Percentiles rank a stretch among this genome's conserved stretches.
phyloP scores from a whole-genome alignment of 2,329 filamentous ascomycete species.

The Xylaria sp. region DNA sequence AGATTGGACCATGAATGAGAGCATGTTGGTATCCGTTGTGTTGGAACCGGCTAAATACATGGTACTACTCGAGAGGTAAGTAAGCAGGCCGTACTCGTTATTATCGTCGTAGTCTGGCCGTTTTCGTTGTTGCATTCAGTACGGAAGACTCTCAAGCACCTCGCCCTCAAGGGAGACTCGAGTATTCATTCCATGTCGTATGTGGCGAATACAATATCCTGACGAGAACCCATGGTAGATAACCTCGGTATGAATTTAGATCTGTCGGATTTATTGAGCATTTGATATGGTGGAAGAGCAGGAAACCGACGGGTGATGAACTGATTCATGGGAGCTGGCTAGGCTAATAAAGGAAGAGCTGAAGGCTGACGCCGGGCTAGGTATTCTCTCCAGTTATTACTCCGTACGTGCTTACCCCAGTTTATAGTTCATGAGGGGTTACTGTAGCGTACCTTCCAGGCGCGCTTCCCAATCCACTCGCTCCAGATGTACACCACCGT shows the following conservation, averaged over 20 bases:
- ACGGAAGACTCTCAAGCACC: too few relatives aligned
- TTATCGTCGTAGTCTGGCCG: too few relatives aligned
- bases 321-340: neutral
- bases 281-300: neutral
- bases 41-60: slow-evolving; percentile 22
- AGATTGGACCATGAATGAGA: slow-evolving; percentile 8
- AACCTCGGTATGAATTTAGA: neutral
- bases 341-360: neutral
- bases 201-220: too few relatives aligned
- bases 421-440: neutral
- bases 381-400: neutral
- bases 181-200: too few relatives aligned
- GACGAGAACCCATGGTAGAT: neutral
- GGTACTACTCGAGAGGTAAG: neutral
- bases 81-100: too few relatives aligned
- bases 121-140: too few relatives aligned
- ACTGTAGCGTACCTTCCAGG: neutral
- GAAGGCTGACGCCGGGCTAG: neutral
- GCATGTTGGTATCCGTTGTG: slow-evolving; percentile 22
- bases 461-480: neutral
- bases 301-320: neutral
- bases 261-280: neutral
- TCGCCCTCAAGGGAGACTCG: too few relatives aligned
- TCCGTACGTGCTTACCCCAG: neutral
- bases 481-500: too few relatives aligned